Evolutionary conservation across 1,284 basidiomycete species (phyloP), one percentile per base, ranked within the genome.

Genomic region (Papiliotrema fonsecae): DNA sequence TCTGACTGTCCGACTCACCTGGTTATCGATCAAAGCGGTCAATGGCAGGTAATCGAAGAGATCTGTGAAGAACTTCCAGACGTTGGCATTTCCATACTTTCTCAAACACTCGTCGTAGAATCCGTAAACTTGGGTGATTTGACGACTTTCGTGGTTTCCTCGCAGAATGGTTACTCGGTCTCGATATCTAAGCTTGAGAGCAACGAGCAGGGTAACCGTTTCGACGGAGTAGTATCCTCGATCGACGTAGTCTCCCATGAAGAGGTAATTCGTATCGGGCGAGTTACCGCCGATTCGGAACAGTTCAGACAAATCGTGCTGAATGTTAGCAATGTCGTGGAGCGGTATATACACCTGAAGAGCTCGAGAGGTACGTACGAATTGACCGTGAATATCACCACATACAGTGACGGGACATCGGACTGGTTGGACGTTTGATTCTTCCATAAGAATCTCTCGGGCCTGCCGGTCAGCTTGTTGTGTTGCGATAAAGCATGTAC

Each of bases 231-330:
- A 98, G 79, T 97, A 98, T 25, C 94, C 94, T 68, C 96, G 85
- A 79, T 98, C 96, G 62, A 98, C 96, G 69, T 97, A 98, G 79
- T 99, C 94, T 39, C 96, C 96, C 96, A 99, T 99, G 80, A 99
- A 99, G 62, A 99, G 87, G 76, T 99, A 99, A 77, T 98, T 99
- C 56, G 96, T 97, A 77, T 98, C 96, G 51, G 94, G 96, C 37
- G 93, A 97, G 78, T 97, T 97, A 54, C 94, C 96, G 47, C 96
- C 94, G 72, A 99, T 98, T 49, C 93, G 87, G 79, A 99, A 99
- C 40, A 99, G 85, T 75, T 98, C 96, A 54, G 92, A 96, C 49
- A 99, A 85, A 78, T 99, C 96, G 76, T 97, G 93, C 93, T 97
- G 72, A 32, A 11, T 18, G 35, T 41, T 26, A 42, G 44, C 25